Percentiles rank a stretch among this genome's conserved stretches.
Conservation (phyloP, 176 grass and related monocot species). For the Ananas comosus region DNA sequence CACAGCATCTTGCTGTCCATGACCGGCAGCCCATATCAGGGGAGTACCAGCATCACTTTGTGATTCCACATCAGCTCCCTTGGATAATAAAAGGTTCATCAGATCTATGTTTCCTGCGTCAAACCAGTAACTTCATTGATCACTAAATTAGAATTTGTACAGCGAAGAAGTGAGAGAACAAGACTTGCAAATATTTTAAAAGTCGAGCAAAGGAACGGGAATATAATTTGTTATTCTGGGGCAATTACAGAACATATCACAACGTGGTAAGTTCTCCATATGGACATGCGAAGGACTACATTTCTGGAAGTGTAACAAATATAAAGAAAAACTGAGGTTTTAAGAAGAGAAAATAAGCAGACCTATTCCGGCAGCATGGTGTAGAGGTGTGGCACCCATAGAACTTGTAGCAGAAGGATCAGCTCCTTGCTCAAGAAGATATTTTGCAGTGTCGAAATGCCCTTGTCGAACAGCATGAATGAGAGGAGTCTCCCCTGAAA, state of each 20-base stretch:
- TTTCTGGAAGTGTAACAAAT: background rate
- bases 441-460: conserved; percentile 47
- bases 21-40: conserved; percentile 79
- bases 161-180: background rate
- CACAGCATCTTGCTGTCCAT: conserved; percentile 50
- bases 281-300: too few species aligned
- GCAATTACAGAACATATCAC: background rate
- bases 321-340: background rate
- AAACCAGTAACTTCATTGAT: background rate
- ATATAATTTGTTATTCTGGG: background rate
- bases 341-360: background rate
- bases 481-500: conserved; percentile 79
- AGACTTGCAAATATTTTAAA: background rate
- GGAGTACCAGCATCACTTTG: conserved; percentile 83
- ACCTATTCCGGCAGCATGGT: conserved; percentile 93
- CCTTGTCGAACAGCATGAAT: conserved; percentile 75
- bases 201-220: background rate
- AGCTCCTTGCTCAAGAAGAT: conserved; percentile 65
- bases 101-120: conserved; percentile 66
- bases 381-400: conserved; percentile 68
- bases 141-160: background rate
- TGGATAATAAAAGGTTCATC: conserved; percentile 59
- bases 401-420: conserved; percentile 51
- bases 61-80: conserved; percentile 72
- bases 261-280: too few species aligned